A percentile compares a stretch with the other conserved stretches of the same genome.
Conservation (phyloP, 2,329 filamentous ascomycete genomes). For the Aspergillus bombycis region DNA sequence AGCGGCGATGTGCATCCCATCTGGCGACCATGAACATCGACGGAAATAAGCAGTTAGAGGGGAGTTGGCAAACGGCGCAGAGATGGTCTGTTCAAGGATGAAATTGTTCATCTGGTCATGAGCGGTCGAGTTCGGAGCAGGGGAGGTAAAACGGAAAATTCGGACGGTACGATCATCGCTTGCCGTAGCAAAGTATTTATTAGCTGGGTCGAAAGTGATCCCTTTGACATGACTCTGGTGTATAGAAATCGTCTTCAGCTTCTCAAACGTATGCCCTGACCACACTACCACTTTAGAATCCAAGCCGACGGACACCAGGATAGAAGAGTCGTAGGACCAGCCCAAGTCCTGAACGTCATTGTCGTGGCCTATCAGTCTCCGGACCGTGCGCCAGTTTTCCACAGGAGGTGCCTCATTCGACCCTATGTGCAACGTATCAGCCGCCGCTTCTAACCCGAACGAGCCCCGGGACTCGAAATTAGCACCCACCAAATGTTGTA, state of each 20-base stretch:
- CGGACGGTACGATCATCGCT: constrained; percentile 97
- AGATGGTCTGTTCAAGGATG: constrained; percentile 88
- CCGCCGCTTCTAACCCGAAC: neutral
- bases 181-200: constrained; percentile 98
- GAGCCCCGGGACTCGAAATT: neutral
- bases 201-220: constrained; percentile 96
- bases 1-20: constrained; percentile 94
- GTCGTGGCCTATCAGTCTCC: constrained; percentile 91
- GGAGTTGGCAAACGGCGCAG: constrained; percentile 82
- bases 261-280: constrained; percentile 98
- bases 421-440: constrained; percentile 49
- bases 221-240: constrained; percentile 99
- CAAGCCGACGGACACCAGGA: constrained; percentile 91
- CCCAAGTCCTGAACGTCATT: constrained; percentile 98
- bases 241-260: constrained; percentile 87
- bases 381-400: constrained; percentile 97
- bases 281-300: constrained; percentile 98
- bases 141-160: constrained; percentile 92
- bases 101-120: constrained; percentile 98
- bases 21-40: constrained; percentile 95
- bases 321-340: constrained; percentile 95
- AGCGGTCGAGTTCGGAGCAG: constrained; percentile 84
- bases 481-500: constrained; percentile 72
- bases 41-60: constrained; percentile 96
- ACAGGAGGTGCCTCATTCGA: constrained; percentile 88